A percentile compares a stretch with the other conserved stretches of the same genome.
Conservation (phyloP, 176 grass and related monocot species). For the Oryza nivara region DNA sequence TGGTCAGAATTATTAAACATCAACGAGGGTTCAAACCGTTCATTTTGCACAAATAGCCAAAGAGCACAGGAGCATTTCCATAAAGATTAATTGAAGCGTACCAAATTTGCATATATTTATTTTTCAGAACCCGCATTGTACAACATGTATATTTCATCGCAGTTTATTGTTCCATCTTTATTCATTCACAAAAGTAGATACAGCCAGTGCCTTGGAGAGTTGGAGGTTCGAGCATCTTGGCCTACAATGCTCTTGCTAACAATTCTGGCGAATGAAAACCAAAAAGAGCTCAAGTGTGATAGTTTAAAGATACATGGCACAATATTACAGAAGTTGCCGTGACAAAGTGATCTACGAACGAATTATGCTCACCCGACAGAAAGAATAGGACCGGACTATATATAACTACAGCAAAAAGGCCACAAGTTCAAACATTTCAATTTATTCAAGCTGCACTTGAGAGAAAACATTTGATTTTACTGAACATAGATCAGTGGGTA, state of each 20-base stretch:
- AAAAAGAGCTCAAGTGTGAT: conserved; percentile 27
- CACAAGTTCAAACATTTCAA: conserved; percentile 41
- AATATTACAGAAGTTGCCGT: conserved; percentile 53
- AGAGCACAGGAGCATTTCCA: neutral
- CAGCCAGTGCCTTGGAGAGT: conserved; percentile 37
- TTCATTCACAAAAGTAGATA: conserved; percentile 63
- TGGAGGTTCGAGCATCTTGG: conserved; percentile 47
- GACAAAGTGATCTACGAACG: conserved; percentile 44
- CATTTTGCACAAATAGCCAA: neutral
- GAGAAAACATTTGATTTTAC: conserved; percentile 39
- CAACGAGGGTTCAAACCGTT: neutral
- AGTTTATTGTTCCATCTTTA: conserved; percentile 51
- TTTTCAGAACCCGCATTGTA: neutral
- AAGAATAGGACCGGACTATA: conserved; percentile 64
- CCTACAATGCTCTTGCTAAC: conserved; percentile 45
- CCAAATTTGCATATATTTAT: neutral
- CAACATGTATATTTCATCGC: neutral
- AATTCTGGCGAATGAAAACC: conserved; percentile 33
- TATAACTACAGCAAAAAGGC: conserved; percentile 55
- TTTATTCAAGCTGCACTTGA: conserved; percentile 64
- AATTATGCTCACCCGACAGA: conserved; percentile 37
- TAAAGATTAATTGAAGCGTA: neutral
- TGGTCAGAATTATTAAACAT: too few relatives aligned
- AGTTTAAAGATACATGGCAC: conserved; percentile 41
- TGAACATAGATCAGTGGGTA: conserved; percentile 55